phyloP scores from a whole-genome alignment of 192 early-diverging fungal genomes.

The Linnemannia exigua region DNA sequence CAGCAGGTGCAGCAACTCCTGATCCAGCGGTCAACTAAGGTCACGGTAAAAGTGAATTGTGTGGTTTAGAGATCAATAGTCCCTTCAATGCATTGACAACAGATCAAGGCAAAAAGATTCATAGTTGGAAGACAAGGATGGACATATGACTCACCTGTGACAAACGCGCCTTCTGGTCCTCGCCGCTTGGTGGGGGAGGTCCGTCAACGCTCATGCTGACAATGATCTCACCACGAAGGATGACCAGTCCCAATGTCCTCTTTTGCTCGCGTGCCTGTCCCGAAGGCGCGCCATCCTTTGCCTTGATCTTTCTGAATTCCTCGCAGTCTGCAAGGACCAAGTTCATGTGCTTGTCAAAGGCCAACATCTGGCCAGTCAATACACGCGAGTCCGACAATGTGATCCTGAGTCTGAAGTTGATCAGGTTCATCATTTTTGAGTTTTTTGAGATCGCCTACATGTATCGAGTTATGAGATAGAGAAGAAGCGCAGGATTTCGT shows the following conservation, averaged over 20 bases:
- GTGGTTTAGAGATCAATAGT: not conserved
- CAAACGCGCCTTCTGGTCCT: constrained; percentile 63
- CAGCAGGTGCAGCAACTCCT: constrained; percentile 30
- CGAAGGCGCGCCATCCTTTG: constrained; percentile 70
- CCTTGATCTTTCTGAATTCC: constrained; percentile 93
- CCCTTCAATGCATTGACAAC: not conserved
- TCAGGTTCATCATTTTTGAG: constrained; percentile 92
- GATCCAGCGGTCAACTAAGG: constrained; percentile 34
- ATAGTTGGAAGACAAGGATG: not conserved
- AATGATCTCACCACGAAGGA: constrained; percentile 95
- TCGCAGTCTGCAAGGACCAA: constrained; percentile 97
- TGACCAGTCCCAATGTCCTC: constrained; percentile 94
- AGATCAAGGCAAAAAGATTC: not conserved
- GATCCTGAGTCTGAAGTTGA: constrained; percentile 96
- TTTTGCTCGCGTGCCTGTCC: constrained; percentile 83
- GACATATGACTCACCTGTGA: constrained; percentile 56
- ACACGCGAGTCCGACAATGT: constrained; percentile 93
- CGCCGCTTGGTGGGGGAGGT: constrained; percentile 82
- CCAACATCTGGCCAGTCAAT: constrained; percentile 97
- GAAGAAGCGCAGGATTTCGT: not conserved
- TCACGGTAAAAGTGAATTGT: not conserved
- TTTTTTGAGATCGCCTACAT: constrained; percentile 76
- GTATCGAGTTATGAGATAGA: not conserved
- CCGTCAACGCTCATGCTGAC: constrained; percentile 93
- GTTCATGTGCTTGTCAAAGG: constrained; percentile 99